Conservation (phyloP, 2,329 filamentous ascomycete genomes). For the Xylaria hypoxylon region DNA sequence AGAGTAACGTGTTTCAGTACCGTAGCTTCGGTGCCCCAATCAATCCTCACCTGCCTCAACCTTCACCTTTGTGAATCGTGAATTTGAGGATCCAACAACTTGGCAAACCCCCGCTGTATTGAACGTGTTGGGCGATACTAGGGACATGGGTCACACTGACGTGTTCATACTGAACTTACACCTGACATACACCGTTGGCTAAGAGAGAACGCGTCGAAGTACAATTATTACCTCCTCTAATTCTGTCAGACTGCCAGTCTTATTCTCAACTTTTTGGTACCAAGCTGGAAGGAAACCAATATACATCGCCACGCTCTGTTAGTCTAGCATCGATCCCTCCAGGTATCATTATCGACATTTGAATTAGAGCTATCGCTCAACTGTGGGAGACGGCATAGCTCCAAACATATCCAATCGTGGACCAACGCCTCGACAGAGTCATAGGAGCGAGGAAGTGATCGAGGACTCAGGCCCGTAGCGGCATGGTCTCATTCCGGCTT, state of each 20-base stretch:
- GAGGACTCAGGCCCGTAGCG: background rate
- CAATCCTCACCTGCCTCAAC: constrained; percentile 3
- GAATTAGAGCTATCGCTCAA: constrained; percentile 1
- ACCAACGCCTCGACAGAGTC: constrained; percentile 2
- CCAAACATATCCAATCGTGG: constrained; percentile 1
- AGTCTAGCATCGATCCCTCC: background rate
- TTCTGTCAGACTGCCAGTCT: background rate
- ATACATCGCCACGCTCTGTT: background rate
- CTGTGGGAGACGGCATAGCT: constrained; percentile 6
- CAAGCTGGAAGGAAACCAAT: background rate
- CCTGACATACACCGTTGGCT: constrained; percentile 15
- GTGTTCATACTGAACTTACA: background rate
- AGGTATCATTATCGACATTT: background rate
- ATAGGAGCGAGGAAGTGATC: background rate
- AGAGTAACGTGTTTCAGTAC: constrained; percentile 17
- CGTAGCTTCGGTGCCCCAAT: constrained; percentile 16
- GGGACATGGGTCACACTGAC: constrained; percentile 2
- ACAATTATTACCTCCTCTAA: constrained; percentile 6
- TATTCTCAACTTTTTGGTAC: background rate
- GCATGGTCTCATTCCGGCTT: background rate
- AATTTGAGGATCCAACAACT: constrained; percentile 12
- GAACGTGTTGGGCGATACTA: constrained; percentile 2
- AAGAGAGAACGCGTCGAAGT: constrained; percentile 14
- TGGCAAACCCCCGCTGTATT: constrained; percentile 3
- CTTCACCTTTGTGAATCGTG: background rate